A percentile compares a stretch with the other conserved stretches of the same genome.
phyloP scores from a whole-genome alignment of 2,329 filamentous ascomycete genomes.

The Ambrosiella beaveri region DNA sequence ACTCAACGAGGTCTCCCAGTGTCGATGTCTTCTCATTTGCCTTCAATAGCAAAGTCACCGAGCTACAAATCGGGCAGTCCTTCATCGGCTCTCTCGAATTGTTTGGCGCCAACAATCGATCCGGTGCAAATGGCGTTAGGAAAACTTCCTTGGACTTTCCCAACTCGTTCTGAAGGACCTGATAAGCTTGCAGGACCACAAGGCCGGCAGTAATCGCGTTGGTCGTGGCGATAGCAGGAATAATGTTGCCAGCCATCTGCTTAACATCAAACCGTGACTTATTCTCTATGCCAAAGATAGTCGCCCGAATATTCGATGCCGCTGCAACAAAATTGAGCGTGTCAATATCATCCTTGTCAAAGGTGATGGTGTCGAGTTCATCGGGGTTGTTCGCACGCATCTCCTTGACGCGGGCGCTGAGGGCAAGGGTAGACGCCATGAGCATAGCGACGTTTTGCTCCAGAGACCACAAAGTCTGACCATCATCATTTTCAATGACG shows the following conservation, averaged over 20 bases:
- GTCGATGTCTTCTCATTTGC: constrained; percentile 54
- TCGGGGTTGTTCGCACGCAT: constrained; percentile 36
- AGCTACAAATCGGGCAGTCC: constrained; percentile 67
- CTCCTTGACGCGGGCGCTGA: constrained; percentile 56
- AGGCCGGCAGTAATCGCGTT: constrained; percentile 91
- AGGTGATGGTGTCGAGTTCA: constrained; percentile 52
- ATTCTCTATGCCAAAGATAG: constrained; percentile 71
- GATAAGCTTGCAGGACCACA: constrained; percentile 84
- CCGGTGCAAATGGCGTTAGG: constrained; percentile 48
- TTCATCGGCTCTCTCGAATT: constrained; percentile 50
- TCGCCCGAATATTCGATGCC: constrained; percentile 74
- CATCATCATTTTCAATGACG: constrained; percentile 35
- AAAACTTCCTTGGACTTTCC: constrained; percentile 67
- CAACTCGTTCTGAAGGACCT: constrained; percentile 61
- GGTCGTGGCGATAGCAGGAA: constrained; percentile 92
- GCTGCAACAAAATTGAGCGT: constrained; percentile 89
- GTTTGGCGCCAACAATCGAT: constrained; percentile 42
- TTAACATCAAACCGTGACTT: constrained; percentile 95
- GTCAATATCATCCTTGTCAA: constrained; percentile 94
- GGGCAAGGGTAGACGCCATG: constrained; percentile 39
- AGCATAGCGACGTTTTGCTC: constrained; percentile 77
- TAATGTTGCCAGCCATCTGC: constrained; percentile 98
- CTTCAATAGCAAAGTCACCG: constrained; percentile 47
- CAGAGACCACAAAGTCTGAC: constrained; percentile 61
- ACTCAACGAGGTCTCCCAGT: constrained; percentile 61